phyloP scores from a whole-genome alignment of 371 early-diverging fungal species.

The Saksenaea oblongispora region DNA sequence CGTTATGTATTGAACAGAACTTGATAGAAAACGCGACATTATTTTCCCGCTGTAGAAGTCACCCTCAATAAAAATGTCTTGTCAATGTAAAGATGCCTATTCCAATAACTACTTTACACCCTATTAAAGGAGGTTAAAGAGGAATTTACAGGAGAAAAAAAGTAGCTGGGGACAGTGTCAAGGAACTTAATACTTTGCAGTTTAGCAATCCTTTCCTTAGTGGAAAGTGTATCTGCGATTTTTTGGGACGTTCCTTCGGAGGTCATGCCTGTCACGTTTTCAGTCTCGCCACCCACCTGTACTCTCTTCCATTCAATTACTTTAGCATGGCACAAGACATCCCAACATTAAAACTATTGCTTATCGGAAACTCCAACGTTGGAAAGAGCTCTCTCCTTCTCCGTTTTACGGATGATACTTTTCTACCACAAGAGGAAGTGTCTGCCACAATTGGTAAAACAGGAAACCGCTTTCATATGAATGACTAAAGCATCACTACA shows the following conservation, averaged over 20 bases:
- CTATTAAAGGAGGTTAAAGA: no score
- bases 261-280: conserved; percentile 5
- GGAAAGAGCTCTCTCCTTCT: conserved; percentile 98
- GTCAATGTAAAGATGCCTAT: no score
- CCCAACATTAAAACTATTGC: conserved; percentile 92
- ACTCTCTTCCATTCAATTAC: not conserved
- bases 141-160: no score
- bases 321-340: conserved; percentile 12
- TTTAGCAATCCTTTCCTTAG: not conserved
- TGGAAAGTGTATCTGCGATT: not conserved
- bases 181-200: no score
- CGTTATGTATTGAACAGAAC: not conserved
- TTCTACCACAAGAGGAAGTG: conserved; percentile 90
- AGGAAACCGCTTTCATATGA: not conserved
- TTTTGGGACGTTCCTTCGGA: not conserved
- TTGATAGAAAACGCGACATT: no score
- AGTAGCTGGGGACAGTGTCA: no score
- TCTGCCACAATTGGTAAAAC: conserved; percentile 92
- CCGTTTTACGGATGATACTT: conserved; percentile 98
- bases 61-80: no score
- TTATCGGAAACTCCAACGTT: conserved; percentile 99
- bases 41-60: no score
- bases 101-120: no score
- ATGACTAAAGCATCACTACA: conserved; percentile 4
- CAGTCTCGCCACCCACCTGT: conserved; percentile 8